These are phyloP conservation scores for Colletotrichum tropicicola DNA, from an alignment of 2,329 filamentous ascomycete species.

Conservation along the genomic window DNA sequence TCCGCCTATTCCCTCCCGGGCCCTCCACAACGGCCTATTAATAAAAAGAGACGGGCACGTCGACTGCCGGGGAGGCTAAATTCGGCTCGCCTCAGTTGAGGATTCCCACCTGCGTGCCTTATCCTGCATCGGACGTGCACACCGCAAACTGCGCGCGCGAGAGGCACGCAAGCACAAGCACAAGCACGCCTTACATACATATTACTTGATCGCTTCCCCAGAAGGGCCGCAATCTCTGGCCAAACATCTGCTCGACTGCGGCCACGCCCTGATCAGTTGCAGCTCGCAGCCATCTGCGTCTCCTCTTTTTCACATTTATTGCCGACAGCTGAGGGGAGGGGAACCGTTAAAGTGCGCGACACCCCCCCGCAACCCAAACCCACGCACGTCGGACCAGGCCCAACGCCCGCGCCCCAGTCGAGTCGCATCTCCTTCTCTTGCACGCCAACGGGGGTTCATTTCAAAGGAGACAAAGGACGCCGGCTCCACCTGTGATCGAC, in stretches of 20 bases:
- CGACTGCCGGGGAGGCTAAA: conserved; percentile 4
- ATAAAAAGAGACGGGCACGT: conserved; percentile 6
- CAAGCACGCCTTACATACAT: conserved; percentile 19
- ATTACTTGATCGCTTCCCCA: conserved; percentile 19
- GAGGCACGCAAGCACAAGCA: not conserved
- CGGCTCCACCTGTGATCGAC: conserved; percentile 27
- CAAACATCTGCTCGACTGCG: conserved; percentile 21
- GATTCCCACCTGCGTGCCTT: not conserved
- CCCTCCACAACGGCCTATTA: conserved; percentile 7
- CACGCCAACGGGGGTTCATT: conserved; percentile 27
- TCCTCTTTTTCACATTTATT: conserved; percentile 29
- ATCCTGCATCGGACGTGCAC: conserved; percentile 29
- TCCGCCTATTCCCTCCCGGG: conserved; percentile 3
- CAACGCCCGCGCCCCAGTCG: conserved; percentile 11
- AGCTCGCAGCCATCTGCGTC: not conserved
- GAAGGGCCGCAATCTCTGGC: conserved; percentile 27
- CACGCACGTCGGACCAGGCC: not conserved
- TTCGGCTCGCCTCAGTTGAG: not conserved
- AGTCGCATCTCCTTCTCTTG: conserved; percentile 1
- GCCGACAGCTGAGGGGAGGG: conserved; percentile 19
- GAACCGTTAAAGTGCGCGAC: not conserved
- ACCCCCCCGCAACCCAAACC: conserved; percentile 22
- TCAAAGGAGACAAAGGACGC: conserved; percentile 29
- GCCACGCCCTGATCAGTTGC: conserved; percentile 10
- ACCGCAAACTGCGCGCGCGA: conserved; percentile 29